Conservation (phyloP, 441 rosid genomes). For the Croton setiger region DNA sequence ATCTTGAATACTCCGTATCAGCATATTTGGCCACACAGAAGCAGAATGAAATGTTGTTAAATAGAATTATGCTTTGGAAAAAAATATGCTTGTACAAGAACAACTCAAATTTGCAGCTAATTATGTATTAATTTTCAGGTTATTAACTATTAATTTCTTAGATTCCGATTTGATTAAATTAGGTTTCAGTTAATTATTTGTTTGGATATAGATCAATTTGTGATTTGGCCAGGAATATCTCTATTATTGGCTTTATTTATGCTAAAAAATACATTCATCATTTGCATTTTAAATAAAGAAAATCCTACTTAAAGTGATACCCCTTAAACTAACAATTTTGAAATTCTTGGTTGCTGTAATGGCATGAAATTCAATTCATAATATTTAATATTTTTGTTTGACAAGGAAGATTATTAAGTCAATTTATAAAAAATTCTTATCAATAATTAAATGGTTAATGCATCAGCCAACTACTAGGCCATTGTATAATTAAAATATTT, state of each 20-base stretch:
- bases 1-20: slow-evolving; percentile 15
- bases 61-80: neutral
- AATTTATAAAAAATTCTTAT: neutral
- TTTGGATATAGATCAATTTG: no score
- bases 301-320: no score
- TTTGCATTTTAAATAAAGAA: neutral
- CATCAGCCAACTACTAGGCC: neutral
- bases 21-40: slow-evolving; percentile 8
- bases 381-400: neutral
- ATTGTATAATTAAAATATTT: no score
- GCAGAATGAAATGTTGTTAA: slow-evolving; percentile 1
- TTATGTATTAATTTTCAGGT: neutral
- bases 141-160: no score
- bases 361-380: neutral
- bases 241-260: neutral
- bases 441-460: slow-evolving; percentile 4
- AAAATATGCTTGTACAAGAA: neutral
- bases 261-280: neutral
- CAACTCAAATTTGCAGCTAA: neutral
- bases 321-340: no score
- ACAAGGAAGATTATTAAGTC: neutral
- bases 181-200: no score
- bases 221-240: no score
- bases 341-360: neutral
- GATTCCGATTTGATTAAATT: no score